Base-by-base conservation (phyloP, 1,284 basidiomycete species). In the Marasmius oreades region DNA sequence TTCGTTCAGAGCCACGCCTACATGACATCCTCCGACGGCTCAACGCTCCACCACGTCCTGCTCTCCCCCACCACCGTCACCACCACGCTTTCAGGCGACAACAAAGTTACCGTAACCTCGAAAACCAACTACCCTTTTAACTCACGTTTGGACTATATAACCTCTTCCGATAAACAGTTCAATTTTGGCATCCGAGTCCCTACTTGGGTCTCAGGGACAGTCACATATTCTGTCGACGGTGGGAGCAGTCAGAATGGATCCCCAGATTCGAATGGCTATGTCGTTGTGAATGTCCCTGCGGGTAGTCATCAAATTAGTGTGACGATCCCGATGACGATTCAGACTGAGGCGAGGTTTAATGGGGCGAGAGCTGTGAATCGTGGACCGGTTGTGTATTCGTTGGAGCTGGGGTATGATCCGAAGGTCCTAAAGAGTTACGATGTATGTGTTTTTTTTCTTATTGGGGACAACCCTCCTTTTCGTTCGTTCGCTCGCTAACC, bases 41-140 rank as follows among this genome's bases (percentile, higher is more conserved):
- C 39, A 20, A 42, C 39, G 8, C 16, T 42, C 39, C 39, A 42
- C 39, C 39, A 42, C 39, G 12, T 42, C 39, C 39, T 42, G 1
- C 39, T 42, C 20, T 56, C 52, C 24, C 60, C 60, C 2, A 56
- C 55, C 10, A 61, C 57, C 3, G 51, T 59, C 42, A 54, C 52
- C 12, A 52, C 55, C n/a, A 61, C 55, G 6, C 56, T 62, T 31
- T 52, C 50, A 18, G 52, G 48, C 48, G 50, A 54, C 52, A 62
- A 60, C 24, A 16, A 18, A 8, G 61, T 62, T 12, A 52, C 56
- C 6, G 56, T 60, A 44, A 45, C 31, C 18, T 59, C 57, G 26
- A 50, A 60, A 45, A 62, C 59, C 12, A 45, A 55, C 16, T 52
- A 39, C 24, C 51, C 51, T 23, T 33, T 52, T 7, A 26, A 23